Evolutionary conservation across 2,329 filamentous ascomycete genomes (phyloP).

Genomic region (Plenodomus tracheiphilus): DNA sequence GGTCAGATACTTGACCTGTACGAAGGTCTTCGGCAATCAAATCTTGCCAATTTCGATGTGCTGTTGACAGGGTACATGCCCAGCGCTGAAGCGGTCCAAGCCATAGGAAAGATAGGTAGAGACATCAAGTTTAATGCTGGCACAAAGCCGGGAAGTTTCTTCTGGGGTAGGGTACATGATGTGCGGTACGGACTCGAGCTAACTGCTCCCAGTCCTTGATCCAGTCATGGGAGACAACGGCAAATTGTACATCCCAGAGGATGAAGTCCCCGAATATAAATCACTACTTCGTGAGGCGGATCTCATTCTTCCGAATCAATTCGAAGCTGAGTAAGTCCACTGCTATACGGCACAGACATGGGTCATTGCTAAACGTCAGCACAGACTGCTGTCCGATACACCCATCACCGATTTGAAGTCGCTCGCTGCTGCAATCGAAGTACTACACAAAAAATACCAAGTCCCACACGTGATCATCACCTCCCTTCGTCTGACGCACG

Average conservation of each 20-base stretch:
- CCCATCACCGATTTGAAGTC: conserved; percentile 76
- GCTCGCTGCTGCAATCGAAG: conserved; percentile 73
- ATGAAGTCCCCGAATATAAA: conserved; percentile 91
- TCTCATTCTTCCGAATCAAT: conserved; percentile 93
- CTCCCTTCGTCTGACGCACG: conserved; percentile 70
- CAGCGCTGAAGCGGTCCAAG: conserved; percentile 79
- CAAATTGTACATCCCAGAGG: conserved; percentile 84
- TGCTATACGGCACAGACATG: background rate
- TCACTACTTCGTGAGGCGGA: conserved; percentile 78
- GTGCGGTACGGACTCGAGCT: conserved; percentile 6
- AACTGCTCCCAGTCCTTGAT: conserved; percentile 68
- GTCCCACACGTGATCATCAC: conserved; percentile 93
- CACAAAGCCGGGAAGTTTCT: conserved; percentile 74
- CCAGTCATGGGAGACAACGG: conserved; percentile 99
- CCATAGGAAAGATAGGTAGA: conserved; percentile 80
- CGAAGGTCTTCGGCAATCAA: conserved; percentile 78
- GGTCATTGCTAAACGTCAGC: conserved; percentile 2
- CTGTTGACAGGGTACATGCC: conserved; percentile 95
- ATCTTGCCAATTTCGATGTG: conserved; percentile 88
- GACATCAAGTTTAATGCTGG: conserved; percentile 72
- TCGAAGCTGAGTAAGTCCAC: conserved; percentile 81
- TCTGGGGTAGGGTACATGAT: conserved; percentile 67
- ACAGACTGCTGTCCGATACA: conserved; percentile 79
- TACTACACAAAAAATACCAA: conserved; percentile 73
- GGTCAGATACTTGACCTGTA: conserved; percentile 84